Evolutionary conservation across 371 early-diverging fungal species (phyloP).

Genomic region (Umbelopsis sp.): DNA sequence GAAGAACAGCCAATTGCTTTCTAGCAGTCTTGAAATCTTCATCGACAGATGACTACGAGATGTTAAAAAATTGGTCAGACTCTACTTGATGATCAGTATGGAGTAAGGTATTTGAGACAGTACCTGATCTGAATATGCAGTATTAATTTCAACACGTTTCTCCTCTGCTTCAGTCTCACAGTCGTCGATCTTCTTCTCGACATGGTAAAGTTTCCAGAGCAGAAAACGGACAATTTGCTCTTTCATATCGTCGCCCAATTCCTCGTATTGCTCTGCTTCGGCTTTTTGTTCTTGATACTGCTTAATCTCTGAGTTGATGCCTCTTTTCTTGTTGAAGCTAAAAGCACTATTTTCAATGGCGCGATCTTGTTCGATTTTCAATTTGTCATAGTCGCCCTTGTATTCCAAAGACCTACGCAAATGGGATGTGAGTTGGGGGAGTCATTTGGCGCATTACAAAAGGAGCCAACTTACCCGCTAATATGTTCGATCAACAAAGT

Average conservation of each 20-base stretch:
- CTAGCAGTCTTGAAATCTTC: conserved; percentile 63
- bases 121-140: conserved; percentile 37
- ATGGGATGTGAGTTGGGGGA: neutral
- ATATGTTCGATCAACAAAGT: conserved; percentile 95
- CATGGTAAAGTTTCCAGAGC: conserved; percentile 90
- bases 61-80: neutral
- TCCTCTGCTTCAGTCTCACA: conserved; percentile 54
- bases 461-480: conserved; percentile 67
- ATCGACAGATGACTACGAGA: conserved; percentile 48
- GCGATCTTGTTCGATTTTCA: conserved; percentile 82
- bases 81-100: neutral
- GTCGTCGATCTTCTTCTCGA: conserved; percentile 61
- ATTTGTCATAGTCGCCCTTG: conserved; percentile 85
- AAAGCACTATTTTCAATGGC: conserved; percentile 88
- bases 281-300: conserved; percentile 89
- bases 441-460: neutral
- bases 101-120: neutral
- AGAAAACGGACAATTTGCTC: conserved; percentile 68
- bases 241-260: conserved; percentile 59
- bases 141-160: conserved; percentile 14
- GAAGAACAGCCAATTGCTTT: conserved; percentile 73
- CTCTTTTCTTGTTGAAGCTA: conserved; percentile 88
- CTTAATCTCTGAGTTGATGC: conserved; percentile 87
- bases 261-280: conserved; percentile 86
- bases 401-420: conserved; percentile 78